Evolutionary conservation across 2,329 filamentous ascomycete genomes (phyloP).

Genomic region (Microthyrium microscopicum): DNA sequence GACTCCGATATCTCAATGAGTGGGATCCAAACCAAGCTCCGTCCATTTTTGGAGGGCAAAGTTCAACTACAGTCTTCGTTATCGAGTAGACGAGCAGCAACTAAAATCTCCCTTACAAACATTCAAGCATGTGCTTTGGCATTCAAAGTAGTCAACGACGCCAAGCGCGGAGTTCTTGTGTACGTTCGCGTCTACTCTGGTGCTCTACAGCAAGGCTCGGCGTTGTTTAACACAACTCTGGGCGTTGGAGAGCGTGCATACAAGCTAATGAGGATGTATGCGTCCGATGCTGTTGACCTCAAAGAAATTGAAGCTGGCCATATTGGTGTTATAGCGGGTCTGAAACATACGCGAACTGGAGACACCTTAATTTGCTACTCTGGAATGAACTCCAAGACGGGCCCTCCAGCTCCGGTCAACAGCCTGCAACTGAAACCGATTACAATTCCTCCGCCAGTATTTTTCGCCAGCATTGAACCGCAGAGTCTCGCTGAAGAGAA

Average conservation of each 20-base stretch:
- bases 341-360: constrained; percentile 83
- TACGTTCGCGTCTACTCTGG: constrained; percentile 90
- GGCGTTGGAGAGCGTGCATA: constrained; percentile 64
- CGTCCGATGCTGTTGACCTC: constrained; percentile 71
- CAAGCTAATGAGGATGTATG: constrained; percentile 76
- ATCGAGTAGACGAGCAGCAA: constrained; percentile 16
- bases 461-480: constrained; percentile 87
- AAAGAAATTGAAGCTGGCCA: constrained; percentile 67
- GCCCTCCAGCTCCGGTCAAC: constrained; percentile 51
- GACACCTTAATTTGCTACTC: constrained; percentile 73
- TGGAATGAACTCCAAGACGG: constrained; percentile 40
- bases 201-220: constrained; percentile 52
- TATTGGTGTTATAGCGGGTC: constrained; percentile 81
- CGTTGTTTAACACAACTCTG: constrained; percentile 77
- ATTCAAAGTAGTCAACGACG: constrained; percentile 90
- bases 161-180: constrained; percentile 70
- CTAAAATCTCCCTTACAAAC: too few relatives aligned
- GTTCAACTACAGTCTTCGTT: constrained; percentile 22
- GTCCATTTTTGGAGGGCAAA: constrained; percentile 24
- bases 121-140: constrained; percentile 54
- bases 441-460: constrained; percentile 79
- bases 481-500: constrained; percentile 64
- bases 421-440: constrained; percentile 74
- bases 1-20: constrained; percentile 62
- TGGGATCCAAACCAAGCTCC: constrained; percentile 35